phyloP scores from a whole-genome alignment of 305 asterid species.

The Fraxinus greggii region DNA sequence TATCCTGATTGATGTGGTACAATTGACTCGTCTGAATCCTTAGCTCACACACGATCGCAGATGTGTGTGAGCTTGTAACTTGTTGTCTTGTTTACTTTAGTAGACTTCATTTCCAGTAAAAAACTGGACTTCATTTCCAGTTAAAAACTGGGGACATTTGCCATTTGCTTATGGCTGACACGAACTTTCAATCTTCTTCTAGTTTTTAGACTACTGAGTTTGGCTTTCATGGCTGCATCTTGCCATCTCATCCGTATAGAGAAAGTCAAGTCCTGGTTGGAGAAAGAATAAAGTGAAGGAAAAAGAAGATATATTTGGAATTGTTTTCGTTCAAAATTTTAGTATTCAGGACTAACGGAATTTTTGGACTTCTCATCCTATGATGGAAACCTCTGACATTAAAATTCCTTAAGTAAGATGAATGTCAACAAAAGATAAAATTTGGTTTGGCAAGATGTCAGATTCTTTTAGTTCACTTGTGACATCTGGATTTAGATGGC shows the following conservation, averaged over 20 bases:
- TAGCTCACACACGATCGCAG: neutral
- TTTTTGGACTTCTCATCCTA: neutral
- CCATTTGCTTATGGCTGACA: constrained; percentile 13
- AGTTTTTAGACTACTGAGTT: neutral
- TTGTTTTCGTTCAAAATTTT: neutral
- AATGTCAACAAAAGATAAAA: neutral
- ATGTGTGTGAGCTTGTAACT: neutral
- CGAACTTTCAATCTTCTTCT: neutral
- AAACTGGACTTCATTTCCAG: neutral
- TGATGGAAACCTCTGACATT: neutral
- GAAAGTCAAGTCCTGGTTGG: constrained; percentile 17
- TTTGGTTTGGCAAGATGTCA: constrained; percentile 14
- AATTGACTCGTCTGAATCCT: constrained; percentile 13
- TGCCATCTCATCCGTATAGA: constrained; percentile 19
- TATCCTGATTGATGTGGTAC: neutral
- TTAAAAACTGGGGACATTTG: constrained; percentile 14
- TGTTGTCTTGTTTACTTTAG: constrained; percentile 5
- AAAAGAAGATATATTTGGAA: neutral
- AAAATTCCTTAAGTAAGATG: neutral
- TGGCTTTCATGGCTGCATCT: neutral
- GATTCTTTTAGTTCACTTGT: neutral
- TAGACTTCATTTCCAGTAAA: neutral
- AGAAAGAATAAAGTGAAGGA: constrained; percentile 8
- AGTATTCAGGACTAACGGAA: neutral
- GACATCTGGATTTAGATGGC: constrained; percentile 5